Conservation (phyloP, 305 asterid species). For the Solanum hybrid region DNA sequence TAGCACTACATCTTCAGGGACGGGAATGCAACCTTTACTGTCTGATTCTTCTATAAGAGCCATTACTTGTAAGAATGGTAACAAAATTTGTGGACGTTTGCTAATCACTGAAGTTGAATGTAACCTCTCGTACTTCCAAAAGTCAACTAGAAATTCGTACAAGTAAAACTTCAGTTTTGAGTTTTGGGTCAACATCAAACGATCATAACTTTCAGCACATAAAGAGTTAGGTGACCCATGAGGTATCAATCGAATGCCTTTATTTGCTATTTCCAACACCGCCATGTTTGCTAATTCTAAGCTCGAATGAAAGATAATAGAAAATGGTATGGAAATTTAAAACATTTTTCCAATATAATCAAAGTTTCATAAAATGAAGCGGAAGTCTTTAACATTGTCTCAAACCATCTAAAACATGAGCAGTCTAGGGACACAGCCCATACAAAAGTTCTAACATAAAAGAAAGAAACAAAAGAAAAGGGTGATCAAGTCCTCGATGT, state of each 20-base stretch:
- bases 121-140: too few species aligned
- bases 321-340: too few species aligned
- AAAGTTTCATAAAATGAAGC: too few species aligned
- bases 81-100: constrained; percentile 48
- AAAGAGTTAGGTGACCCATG: not conserved
- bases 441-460: too few species aligned
- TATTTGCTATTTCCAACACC: not conserved
- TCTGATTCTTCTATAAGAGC: not conserved
- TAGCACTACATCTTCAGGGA: constrained; percentile 2
- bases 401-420: too few species aligned
- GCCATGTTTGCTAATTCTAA: not conserved
- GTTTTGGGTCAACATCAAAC: not conserved
- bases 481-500: too few species aligned
- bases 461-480: too few species aligned
- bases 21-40: not conserved
- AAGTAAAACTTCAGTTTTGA: not conserved
- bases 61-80: constrained; percentile 58
- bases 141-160: not conserved
- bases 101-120: not conserved
- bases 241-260: not conserved
- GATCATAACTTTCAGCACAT: not conserved
- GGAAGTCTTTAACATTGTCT: too few species aligned
- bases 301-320: not conserved
- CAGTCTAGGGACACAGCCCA: too few species aligned
- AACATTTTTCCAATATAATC: too few species aligned